These are phyloP conservation scores for Trichoderma pleuroti DNA, from an alignment of 2,329 filamentous ascomycete genomes.

Conservation along the genomic window DNA sequence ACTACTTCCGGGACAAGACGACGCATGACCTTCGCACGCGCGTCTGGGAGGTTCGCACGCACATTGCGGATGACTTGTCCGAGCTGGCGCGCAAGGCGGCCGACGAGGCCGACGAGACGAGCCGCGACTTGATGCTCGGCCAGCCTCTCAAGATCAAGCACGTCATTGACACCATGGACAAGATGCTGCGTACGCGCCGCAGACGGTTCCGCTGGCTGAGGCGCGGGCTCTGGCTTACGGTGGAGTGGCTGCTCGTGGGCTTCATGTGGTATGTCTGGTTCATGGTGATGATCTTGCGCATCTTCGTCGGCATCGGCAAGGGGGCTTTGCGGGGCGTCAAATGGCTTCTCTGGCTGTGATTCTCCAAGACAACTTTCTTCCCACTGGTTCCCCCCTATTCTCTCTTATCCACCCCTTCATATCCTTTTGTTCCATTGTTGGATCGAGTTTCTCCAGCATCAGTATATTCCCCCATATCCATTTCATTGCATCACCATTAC, in stretches of 20 bases:
- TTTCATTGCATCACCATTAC: not conserved
- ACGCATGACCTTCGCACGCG: constrained; percentile 50
- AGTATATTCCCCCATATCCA: not conserved
- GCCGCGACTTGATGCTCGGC: constrained; percentile 69
- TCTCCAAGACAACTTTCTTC: not conserved
- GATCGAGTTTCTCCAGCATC: not conserved
- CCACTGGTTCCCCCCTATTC: not conserved
- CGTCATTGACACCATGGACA: constrained; percentile 73
- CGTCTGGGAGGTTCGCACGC: constrained; percentile 46
- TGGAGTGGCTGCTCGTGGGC: constrained; percentile 85
- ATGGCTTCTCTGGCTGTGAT: constrained; percentile 79
- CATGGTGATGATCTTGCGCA: constrained; percentile 71
- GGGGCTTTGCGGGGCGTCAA: constrained; percentile 58
- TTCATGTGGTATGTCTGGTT: constrained; percentile 96
- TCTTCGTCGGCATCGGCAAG: constrained; percentile 60
- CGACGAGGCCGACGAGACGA: constrained; percentile 77
- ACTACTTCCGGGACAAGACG: constrained; percentile 56
- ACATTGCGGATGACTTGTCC: constrained; percentile 52
- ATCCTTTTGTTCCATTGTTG: constrained; percentile 6
- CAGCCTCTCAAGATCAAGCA: constrained; percentile 78
- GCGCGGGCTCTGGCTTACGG: constrained; percentile 70
- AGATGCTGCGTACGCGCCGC: constrained; percentile 67
- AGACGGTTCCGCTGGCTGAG: constrained; percentile 69
- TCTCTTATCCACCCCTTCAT: not conserved
- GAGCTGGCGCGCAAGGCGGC: constrained; percentile 63